Evolutionary conservation across 441 rosid species (phyloP).

Genomic region (Jatropha multifida): DNA sequence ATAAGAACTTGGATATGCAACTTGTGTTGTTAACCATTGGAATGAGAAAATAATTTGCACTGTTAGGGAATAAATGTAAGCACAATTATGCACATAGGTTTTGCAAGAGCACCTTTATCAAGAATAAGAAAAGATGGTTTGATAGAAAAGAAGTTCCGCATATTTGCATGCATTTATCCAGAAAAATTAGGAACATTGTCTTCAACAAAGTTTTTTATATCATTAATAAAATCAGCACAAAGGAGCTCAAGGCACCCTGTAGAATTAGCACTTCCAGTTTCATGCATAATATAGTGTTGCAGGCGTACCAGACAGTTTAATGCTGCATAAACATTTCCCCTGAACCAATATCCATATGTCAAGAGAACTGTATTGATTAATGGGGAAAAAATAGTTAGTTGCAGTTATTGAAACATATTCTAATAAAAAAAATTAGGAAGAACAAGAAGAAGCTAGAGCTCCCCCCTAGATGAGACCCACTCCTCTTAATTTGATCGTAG

Average conservation of each 20-base stretch:
- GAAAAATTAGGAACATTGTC: background rate
- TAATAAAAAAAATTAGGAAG: background rate
- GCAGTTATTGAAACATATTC: constrained; percentile 10
- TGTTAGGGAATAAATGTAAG: background rate
- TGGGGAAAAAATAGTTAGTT: constrained; percentile 24
- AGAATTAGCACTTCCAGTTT: background rate
- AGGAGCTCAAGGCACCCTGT: background rate
- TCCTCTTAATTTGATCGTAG: background rate
- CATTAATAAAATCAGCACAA: background rate
- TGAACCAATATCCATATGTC: constrained; percentile 81
- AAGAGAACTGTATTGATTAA: constrained; percentile 66
- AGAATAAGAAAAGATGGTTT: background rate
- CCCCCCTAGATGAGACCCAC: background rate
- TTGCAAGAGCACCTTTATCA: background rate
- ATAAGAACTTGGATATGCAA: constrained; percentile 16
- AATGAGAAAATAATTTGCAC: background rate
- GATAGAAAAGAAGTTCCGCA: background rate
- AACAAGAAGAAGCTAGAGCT: background rate
- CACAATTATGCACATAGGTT: background rate
- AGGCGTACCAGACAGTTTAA: constrained; percentile 77
- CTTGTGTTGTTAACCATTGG: background rate
- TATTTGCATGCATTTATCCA: background rate
- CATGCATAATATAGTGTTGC: constrained; percentile 2
- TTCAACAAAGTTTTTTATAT: background rate
- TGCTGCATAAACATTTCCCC: constrained; percentile 55